Evolutionary conservation across 129 eudicot genomes (phyloP).

Genomic region (Helichrysum umbraculigerum): DNA sequence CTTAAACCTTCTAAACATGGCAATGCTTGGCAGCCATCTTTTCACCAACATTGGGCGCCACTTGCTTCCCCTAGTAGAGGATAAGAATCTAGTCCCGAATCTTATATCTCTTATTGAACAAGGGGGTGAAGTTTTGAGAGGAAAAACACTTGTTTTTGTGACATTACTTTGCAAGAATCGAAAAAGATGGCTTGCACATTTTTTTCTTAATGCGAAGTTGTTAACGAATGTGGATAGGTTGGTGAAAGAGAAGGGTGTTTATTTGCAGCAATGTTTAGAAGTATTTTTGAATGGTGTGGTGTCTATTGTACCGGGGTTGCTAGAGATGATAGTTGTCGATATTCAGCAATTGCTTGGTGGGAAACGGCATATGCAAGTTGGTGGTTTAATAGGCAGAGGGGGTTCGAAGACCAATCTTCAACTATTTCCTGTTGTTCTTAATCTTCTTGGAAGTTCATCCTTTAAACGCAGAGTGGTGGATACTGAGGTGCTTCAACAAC

Average conservation of each 20-base stretch:
- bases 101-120: conserved; percentile 75
- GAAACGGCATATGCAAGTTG: conserved; percentile 57
- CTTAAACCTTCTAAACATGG: conserved; percentile 83
- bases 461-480: conserved; percentile 66
- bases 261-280: conserved; percentile 67
- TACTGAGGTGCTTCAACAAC: conserved; percentile 65
- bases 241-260: conserved; percentile 76
- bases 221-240: conserved; percentile 76
- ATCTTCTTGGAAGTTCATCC: conserved; percentile 70
- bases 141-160: conserved; percentile 86
- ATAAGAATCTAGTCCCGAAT: conserved; percentile 74
- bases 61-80: conserved; percentile 78
- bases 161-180: conserved; percentile 83
- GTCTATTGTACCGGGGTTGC: conserved; percentile 67
- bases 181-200: conserved; percentile 69
- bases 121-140: conserved; percentile 79
- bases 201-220: conserved; percentile 71
- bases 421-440: conserved; percentile 82
- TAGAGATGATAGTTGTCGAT: conserved; percentile 66
- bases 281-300: conserved; percentile 69
- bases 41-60: conserved; percentile 65
- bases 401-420: conserved; percentile 67
- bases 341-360: conserved; percentile 82
- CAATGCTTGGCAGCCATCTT: conserved; percentile 71
- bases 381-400: conserved; percentile 55